Base-by-base conservation (phyloP, 805 yeast genomes). In the Nakazawaea ernobii region DNA sequence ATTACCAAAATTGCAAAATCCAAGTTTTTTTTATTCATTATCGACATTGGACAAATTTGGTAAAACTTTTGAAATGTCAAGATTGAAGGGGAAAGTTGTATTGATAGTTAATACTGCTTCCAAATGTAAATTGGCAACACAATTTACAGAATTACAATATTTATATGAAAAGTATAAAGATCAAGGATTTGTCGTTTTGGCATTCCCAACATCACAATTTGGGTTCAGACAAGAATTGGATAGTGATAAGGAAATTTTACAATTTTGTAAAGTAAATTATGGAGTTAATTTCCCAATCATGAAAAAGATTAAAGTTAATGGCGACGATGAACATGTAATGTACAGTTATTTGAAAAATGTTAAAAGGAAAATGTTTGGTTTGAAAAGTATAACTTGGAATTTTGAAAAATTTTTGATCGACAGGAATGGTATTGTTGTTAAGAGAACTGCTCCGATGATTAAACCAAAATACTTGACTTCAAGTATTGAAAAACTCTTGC, bases 201-300 rank as follows among this genome's bases (percentile, higher is more conserved):
- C 84, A 1, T 85, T 86, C 70, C 95, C 95, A 10, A 84, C 92
- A 63, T 82, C 83, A 65, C 92, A 84, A 61, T 86, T 86, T 60
- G 85, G 80, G n/a, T 62, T 4, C 6, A 40, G 73, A 55, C 80
- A 88, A 68, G 82, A 87, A 65, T 79, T 87, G 55, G 75, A 75
- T 1, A 58, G 73, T 2, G 77, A 73, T 38, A 71, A 76, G 43
- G 85, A 82, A 53, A 84, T 84, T 48, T 77, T 77, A 15, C 61
- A 70, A 39, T 82, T 80, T 67, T 86, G 94, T 65, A 65, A 74
- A 37, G 58, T 78, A 57, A 86, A 84, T 70, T 88, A 82, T 62
- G 94, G 94, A 37, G 94, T 87, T 32, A 70, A 82, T 11, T 88
- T 88, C 79, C 94, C 95, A 13, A 76, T 88, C 15, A 65, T 88